Conservation (phyloP, 2,329 filamentous ascomycete species). For the Samsoniella hepiali region DNA sequence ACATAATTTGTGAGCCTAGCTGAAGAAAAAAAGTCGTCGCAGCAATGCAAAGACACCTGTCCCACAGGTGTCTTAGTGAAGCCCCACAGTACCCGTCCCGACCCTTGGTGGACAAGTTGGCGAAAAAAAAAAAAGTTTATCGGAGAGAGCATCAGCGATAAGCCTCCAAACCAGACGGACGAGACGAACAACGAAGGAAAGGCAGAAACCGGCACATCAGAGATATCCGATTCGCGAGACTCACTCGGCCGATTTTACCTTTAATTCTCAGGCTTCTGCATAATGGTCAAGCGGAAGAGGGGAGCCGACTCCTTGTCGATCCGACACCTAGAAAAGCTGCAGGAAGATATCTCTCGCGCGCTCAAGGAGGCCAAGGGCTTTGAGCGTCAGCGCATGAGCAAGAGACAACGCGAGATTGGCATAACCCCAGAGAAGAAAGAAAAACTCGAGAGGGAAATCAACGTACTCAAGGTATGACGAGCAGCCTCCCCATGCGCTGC, state of each 20-base stretch:
- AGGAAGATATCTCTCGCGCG: constrained; percentile 61
- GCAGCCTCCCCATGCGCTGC: neutral
- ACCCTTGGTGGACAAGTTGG: neutral
- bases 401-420: constrained; percentile 49
- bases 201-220: neutral
- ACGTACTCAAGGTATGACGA: constrained; percentile 48
- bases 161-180: neutral
- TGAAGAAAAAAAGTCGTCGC: too few relatives aligned
- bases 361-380: constrained; percentile 72
- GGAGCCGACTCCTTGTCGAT: constrained; percentile 42
- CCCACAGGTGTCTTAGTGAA: neutral
- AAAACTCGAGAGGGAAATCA: constrained; percentile 60
- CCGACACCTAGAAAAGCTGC: constrained; percentile 51
- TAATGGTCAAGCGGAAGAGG: constrained; percentile 57
- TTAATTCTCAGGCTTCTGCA: neutral
- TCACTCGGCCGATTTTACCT: neutral
- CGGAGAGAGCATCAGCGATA: neutral
- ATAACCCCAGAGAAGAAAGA: constrained; percentile 47
- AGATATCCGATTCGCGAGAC: neutral
- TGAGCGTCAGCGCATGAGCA: constrained; percentile 73
- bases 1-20: too few relatives aligned
- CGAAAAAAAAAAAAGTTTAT: neutral
- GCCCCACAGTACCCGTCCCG: neutral
- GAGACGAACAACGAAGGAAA: neutral
- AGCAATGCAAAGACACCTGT: neutral